Evolutionary conservation across 2,329 filamentous ascomycete genomes (phyloP).

Genomic region (Colletotrichum gigasporum): DNA sequence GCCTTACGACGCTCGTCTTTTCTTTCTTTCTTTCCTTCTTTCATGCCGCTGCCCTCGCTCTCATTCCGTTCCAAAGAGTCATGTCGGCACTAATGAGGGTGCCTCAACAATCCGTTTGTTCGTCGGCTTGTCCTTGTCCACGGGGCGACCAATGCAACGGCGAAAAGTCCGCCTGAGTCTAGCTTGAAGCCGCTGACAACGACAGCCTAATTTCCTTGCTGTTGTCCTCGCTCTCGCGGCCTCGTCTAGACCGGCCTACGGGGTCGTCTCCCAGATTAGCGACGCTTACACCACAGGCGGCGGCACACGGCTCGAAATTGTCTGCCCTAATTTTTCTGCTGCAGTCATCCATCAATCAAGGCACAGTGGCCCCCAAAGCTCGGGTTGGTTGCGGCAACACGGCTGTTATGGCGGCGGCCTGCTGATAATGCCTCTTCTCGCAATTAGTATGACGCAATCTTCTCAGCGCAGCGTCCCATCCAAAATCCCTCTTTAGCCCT

Average conservation of each 20-base stretch:
- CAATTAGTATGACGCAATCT: slow-evolving; percentile 26
- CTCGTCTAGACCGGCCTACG: neutral
- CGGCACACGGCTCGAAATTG: neutral
- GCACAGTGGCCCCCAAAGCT: neutral
- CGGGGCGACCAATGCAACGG: neutral
- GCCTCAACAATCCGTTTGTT: neutral
- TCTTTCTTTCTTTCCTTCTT: neutral
- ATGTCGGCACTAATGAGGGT: neutral
- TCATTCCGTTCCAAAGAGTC: neutral
- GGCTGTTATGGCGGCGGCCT: neutral
- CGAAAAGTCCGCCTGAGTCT: neutral
- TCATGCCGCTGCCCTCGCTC: neutral
- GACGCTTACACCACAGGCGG: neutral
- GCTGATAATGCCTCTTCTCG: slow-evolving; percentile 2
- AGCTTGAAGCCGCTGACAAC: neutral
- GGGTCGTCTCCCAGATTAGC: slow-evolving; percentile 4
- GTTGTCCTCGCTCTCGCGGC: neutral
- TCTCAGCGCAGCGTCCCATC: slow-evolving; percentile 16
- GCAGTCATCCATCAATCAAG: neutral
- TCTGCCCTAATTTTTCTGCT: neutral
- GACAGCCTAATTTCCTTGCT: neutral
- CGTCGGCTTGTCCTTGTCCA: neutral
- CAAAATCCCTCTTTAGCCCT: slow-evolving; percentile 16
- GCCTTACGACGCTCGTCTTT: neutral
- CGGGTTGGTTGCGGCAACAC: neutral